Conservation (phyloP, 352 stramenopile genomes). For the Globisporangium nunn region DNA sequence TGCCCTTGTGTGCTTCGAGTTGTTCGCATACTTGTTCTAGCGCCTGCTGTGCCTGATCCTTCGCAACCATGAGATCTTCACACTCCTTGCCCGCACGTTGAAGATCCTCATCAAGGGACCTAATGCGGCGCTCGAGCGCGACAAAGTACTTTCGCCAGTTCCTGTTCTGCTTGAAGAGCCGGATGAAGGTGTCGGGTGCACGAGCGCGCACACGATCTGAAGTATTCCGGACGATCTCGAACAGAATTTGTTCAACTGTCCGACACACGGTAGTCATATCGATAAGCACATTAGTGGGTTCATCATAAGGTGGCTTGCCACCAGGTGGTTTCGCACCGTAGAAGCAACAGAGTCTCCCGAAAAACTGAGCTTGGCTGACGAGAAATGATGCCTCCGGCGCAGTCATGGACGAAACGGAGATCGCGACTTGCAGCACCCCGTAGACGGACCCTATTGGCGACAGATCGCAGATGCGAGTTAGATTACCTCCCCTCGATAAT, state of each 20-base stretch:
- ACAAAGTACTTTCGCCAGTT: slow-evolving; percentile 71
- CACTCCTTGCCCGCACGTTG: slow-evolving; percentile 22
- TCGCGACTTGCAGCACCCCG: slow-evolving; percentile 47
- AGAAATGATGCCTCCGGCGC: background rate
- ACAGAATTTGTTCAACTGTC: slow-evolving; percentile 54
- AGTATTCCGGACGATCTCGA: slow-evolving; percentile 52
- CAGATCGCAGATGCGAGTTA: background rate
- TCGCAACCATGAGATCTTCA: slow-evolving; percentile 25
- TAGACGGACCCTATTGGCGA: slow-evolving; percentile 25
- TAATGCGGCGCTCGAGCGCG: slow-evolving; percentile 37
- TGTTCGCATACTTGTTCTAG: slow-evolving; percentile 17
- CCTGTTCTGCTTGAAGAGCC: slow-evolving; percentile 69
- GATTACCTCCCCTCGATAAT: background rate
- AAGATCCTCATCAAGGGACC: slow-evolving; percentile 27
- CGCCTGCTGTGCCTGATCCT: slow-evolving; percentile 13
- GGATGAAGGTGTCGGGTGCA: slow-evolving; percentile 38
- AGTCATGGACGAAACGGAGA: slow-evolving; percentile 18
- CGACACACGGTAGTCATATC: background rate
- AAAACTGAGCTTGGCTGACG: slow-evolving; percentile 13
- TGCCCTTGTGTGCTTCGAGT: slow-evolving; percentile 17
- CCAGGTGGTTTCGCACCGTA: slow-evolving; percentile 23
- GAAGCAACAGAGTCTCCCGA: slow-evolving; percentile 33
- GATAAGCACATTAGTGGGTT: background rate
- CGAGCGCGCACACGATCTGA: slow-evolving; percentile 38
- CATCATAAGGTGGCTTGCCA: background rate